These are phyloP conservation scores for Macrolepiota fuliginosa DNA, from an alignment of 768 basidiomycete species.

Conservation along the genomic window DNA sequence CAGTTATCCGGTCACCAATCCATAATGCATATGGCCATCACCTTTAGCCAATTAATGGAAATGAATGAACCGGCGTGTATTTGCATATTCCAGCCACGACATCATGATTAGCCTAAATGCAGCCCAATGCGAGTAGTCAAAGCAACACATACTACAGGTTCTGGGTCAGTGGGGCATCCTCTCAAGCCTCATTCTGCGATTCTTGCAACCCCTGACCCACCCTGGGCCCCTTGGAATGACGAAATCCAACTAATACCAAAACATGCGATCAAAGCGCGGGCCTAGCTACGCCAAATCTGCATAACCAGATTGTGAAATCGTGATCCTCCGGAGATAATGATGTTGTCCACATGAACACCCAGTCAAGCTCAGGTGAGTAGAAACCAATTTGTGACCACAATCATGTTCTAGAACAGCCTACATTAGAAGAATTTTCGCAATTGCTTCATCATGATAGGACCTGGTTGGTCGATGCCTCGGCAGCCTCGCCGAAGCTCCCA, in stretches of 20 bases:
- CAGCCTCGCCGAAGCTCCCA: too few species aligned
- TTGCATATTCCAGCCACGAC: not conserved
- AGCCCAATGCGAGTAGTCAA: not conserved
- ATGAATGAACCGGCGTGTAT: not conserved
- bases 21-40: not conserved
- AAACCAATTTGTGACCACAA: too few species aligned
- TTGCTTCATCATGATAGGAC: too few species aligned
- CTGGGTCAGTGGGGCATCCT: not conserved
- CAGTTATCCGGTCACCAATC: not conserved
- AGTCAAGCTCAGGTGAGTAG: not conserved
- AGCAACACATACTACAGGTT: not conserved
- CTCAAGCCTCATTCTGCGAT: not conserved
- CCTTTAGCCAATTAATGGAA: not conserved
- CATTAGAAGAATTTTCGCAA: too few species aligned
- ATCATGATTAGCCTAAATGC: too few species aligned
- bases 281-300: not conserved
- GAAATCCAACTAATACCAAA: not conserved
- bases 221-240: not conserved
- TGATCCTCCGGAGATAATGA: not conserved
- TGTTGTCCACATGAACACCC: not conserved
- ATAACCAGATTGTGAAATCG: not conserved
- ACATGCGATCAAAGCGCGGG: constrained; percentile 11
- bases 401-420: too few species aligned
- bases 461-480: too few species aligned
- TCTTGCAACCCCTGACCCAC: not conserved